Base-by-base conservation (phyloP, 257 asterid species). In the Anisodus acutangulus region DNA sequence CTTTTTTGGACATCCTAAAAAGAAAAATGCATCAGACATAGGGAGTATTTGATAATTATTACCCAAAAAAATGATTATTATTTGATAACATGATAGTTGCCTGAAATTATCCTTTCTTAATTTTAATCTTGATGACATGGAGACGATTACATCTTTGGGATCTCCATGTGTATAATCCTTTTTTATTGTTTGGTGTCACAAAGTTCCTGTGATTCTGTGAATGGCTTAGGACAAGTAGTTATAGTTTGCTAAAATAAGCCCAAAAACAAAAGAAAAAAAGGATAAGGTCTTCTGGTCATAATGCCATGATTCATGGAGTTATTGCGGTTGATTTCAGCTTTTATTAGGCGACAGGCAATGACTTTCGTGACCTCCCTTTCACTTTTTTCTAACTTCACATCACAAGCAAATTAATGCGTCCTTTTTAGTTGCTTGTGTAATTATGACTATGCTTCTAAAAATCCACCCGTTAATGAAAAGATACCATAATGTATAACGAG, bases 291-390 rank as follows among this genome's bases (percentile, higher is more conserved):
- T 74, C 11, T 39, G 16, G n/a, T 26, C 49, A 54, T 39, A 76
- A 31, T 37, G 35, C 82, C 83, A 63, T 19, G 78, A 68, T 86
- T 59, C 86, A 79, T 86, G 84, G 84, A 82, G 79, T 64, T 76
- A 7, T 37, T 13, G 9, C n/a, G 70, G 7, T 15, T n/a, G 47
- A 58, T 37, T 85, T 62, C 39, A 35, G 22, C 62, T 19, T 72
- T 17, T 49, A 72, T 71, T 9, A 62, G 59, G 83, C 69, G 83
- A 84, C 85, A 82, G 81, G 87, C 54, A 55, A 19, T 66, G 84
- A 68, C 72, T 45, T 69, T 31, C 8, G 63, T 79, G 87, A 66
- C 35, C 31, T 26, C 43, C 71, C 45, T 35, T 22, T 26, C 39
- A 64, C 71, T 6, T 58, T 74, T 26, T 54, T 31, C 43, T 72